These are phyloP conservation scores for Kwoniella newhampshirensis DNA, from an alignment of 768 basidiomycete species.

Conservation along the genomic window DNA sequence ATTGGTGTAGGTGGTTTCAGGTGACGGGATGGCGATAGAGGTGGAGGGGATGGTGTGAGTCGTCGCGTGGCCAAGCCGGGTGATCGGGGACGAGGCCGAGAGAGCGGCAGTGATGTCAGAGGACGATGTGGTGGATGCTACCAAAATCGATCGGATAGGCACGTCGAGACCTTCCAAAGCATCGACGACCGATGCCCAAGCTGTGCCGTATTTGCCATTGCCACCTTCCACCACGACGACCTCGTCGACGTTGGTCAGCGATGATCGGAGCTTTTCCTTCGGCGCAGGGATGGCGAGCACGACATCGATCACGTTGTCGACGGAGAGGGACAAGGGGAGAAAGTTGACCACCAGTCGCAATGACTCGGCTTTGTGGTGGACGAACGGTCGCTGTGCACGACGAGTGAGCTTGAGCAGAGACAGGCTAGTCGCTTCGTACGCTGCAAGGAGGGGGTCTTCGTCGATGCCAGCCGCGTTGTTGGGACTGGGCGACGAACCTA, in stretches of 20 bases:
- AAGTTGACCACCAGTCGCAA: constrained; percentile 61
- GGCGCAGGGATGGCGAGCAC: constrained; percentile 43
- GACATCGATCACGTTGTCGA: constrained; percentile 61
- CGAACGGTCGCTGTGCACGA: constrained; percentile 64
- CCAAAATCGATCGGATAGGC: constrained; percentile 45
- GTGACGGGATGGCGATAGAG: constrained; percentile 65
- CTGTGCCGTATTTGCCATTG: constrained; percentile 39
- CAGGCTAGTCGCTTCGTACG: constrained; percentile 69
- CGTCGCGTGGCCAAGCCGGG: constrained; percentile 28
- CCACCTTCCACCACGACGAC: constrained; percentile 53
- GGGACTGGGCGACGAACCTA: constrained; percentile 27
- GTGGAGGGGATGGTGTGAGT: constrained; percentile 35
- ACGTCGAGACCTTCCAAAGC: constrained; percentile 56
- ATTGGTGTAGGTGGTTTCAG: constrained; percentile 87
- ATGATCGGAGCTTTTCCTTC: constrained; percentile 46
- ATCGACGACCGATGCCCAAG: constrained; percentile 54
- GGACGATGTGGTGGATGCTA: constrained; percentile 52
- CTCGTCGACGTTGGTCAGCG: constrained; percentile 47
- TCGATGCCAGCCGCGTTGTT: constrained; percentile 28
- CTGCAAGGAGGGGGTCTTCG: constrained; percentile 49
- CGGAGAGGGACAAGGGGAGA: constrained; percentile 60
- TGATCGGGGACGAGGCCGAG: constrained; percentile 56
- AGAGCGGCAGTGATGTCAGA: constrained; percentile 48
- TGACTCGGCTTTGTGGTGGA: constrained; percentile 60
- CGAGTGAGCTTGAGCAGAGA: constrained; percentile 66